Conservation (phyloP, 345 rosid species). For the Theobroma cacao region DNA sequence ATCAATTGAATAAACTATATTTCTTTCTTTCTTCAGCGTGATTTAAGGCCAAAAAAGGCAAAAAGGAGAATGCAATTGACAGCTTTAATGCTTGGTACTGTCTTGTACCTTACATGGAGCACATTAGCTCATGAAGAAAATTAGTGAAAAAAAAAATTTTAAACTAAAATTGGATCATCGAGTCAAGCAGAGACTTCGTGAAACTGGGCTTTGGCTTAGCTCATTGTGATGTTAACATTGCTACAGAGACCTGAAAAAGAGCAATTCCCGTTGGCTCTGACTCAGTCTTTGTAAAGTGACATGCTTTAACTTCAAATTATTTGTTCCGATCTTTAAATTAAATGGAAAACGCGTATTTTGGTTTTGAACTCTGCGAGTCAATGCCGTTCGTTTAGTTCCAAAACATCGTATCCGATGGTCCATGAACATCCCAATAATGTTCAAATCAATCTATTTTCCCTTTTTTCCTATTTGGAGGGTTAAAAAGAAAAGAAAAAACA, state of each 20-base stretch:
- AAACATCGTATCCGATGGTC: not conserved
- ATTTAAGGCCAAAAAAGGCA: not conserved
- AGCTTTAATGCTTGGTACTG: not conserved
- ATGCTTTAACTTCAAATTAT: not conserved
- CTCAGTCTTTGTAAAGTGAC: not conserved
- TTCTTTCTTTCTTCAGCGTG: not conserved
- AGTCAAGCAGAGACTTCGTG: not conserved
- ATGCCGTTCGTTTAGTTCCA: slow-evolving; percentile 1
- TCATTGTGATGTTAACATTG: not conserved
- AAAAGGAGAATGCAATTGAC: not conserved
- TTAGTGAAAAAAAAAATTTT: not conserved
- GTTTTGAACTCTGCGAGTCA: not conserved
- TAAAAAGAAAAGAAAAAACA: not conserved
- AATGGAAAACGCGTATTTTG: not conserved
- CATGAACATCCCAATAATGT: not conserved
- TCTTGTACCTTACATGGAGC: not conserved
- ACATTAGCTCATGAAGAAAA: not conserved
- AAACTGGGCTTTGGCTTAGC: not conserved
- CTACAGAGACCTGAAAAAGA: not conserved
- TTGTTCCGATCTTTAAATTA: no score
- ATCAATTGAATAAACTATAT: not conserved
- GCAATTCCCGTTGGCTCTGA: not conserved
- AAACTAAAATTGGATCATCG: not conserved
- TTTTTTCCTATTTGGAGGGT: not conserved
- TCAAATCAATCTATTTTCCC: not conserved